Base-by-base conservation (phyloP, 1,284 basidiomycete genomes). In the Lignosus rhinocerotis region DNA sequence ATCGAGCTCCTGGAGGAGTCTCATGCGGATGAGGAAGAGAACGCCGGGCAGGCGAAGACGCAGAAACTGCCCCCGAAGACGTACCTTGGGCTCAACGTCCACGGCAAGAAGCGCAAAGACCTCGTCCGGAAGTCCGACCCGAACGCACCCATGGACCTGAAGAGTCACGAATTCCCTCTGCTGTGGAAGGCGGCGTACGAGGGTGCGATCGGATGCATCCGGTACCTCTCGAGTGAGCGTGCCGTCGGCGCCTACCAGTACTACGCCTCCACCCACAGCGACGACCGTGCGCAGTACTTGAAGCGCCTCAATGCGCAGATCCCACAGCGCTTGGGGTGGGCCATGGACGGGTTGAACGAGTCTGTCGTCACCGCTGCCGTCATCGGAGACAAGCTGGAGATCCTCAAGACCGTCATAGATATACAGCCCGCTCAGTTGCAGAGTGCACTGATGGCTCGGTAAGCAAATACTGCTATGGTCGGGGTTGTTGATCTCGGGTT, bases 61-160 rank as follows among this genome's bases (percentile, higher is more conserved):
- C 76, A 79, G 62, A 66, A 72, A 55, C 31, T 33, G 3, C 34
- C 58, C 6, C 77, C 75, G 64, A 79, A 75, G 62, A 57, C 79
- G 1, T 86, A 86, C 64, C 77, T 83, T 17, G 84, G 84, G 0
- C 71, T 86, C 42, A 79, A 79, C 53, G 82, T 86, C 16, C 81
- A 84, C 60, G 84, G 84, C 10, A 84, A 83, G 74, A 85, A 85
- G 65, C 73, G 81, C 4, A 75, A 75, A 32, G 82, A 85, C 62
- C 72, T 84, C 11, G 80, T 79, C 0, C 69, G 65, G 57, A 76
- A 74, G 64, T 77, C 76, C 44, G 80, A 83, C 61, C 80, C 80
- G 0, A 75, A 80, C 58, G 78, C 76, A 1, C 56, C 50, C 9
- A 46, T 56, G 8, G 11, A 60, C 1, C 51, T 62, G 5, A 42